Conservation (phyloP, 208 protist species). For the Lotmaria passim region DNA sequence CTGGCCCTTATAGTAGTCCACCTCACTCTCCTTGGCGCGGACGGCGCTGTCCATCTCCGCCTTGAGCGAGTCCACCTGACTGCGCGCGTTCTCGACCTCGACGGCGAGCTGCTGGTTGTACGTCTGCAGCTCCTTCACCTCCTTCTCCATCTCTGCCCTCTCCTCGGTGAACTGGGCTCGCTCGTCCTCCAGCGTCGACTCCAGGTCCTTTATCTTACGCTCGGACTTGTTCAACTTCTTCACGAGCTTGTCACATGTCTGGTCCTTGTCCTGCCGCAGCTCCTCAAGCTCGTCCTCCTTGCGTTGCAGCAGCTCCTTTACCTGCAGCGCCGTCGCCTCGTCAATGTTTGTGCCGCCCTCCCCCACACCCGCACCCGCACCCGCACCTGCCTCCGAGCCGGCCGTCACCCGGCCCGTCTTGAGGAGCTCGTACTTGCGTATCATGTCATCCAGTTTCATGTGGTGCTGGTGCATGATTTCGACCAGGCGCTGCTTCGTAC, state of each 20-base stretch:
- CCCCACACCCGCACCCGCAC: not conserved
- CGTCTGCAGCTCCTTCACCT: constrained; percentile 67
- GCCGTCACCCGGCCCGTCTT: constrained; percentile 81
- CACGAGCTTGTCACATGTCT: constrained; percentile 88
- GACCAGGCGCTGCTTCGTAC: constrained; percentile 84
- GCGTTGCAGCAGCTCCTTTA: constrained; percentile 78
- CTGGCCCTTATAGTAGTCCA: constrained; percentile 75
- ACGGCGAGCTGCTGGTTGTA: constrained; percentile 87
- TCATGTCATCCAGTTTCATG: constrained; percentile 77
- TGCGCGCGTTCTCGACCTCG: constrained; percentile 80
- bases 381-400: constrained; percentile 25
- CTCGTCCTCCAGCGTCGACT: constrained; percentile 80
- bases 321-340: constrained; percentile 66
- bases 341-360: constrained; percentile 37
- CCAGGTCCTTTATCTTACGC: constrained; percentile 78
- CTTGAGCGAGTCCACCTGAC: constrained; percentile 55
- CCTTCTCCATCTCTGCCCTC: constrained; percentile 61
- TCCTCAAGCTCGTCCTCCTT: constrained; percentile 89
- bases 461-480: constrained; percentile 90
- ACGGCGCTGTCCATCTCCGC: constrained; percentile 63
- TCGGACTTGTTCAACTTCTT: constrained; percentile 92
- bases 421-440: constrained; percentile 89
- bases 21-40: constrained; percentile 79
- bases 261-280: constrained; percentile 74
- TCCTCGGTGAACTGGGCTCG: constrained; percentile 80